Conservation (phyloP, 2,329 filamentous ascomycete species). For the Aspergillus neotritici region DNA sequence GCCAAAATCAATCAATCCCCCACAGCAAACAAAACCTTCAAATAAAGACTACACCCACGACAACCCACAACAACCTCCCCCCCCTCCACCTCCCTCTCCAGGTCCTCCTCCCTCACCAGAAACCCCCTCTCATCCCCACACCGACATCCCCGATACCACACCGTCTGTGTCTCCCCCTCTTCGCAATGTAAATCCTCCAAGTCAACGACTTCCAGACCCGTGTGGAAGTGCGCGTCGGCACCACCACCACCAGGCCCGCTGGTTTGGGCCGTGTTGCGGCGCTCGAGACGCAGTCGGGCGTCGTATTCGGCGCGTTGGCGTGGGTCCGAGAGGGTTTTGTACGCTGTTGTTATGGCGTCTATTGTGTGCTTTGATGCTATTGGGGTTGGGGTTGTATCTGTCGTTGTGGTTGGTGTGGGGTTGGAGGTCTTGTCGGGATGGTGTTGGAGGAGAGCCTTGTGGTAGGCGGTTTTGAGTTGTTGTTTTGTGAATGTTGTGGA, state of each 20-base stretch:
- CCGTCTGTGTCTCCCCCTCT: conserved; percentile 34
- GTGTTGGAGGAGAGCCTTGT: conserved; percentile 50
- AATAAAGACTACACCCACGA: conserved; percentile 59
- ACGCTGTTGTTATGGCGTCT: conserved; percentile 57
- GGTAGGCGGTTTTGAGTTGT: conserved; percentile 52
- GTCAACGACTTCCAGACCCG: conserved; percentile 54
- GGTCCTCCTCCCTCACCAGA: conserved; percentile 48
- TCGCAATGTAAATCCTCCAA: conserved; percentile 49
- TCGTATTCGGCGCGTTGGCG: conserved; percentile 46
- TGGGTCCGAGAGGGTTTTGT: conserved; percentile 48
- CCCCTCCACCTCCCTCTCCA: conserved; percentile 46
- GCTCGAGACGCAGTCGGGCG: conserved; percentile 34
- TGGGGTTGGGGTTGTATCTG: not conserved
- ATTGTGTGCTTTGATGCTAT: conserved; percentile 40
- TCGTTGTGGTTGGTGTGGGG: not conserved
- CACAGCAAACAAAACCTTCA: conserved; percentile 55
- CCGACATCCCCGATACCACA: conserved; percentile 53
- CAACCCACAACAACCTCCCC: conserved; percentile 57
- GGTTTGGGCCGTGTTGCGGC: conserved; percentile 1
- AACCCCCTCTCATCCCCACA: conserved; percentile 57
- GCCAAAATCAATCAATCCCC: conserved; percentile 23
- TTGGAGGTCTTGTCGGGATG: conserved; percentile 52
- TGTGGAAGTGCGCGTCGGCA: conserved; percentile 38
- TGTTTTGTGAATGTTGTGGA: conserved; percentile 29
- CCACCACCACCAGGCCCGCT: not conserved